Conservation (phyloP, 2,329 filamentous ascomycete species). For the Fusarium fracticaudum region DNA sequence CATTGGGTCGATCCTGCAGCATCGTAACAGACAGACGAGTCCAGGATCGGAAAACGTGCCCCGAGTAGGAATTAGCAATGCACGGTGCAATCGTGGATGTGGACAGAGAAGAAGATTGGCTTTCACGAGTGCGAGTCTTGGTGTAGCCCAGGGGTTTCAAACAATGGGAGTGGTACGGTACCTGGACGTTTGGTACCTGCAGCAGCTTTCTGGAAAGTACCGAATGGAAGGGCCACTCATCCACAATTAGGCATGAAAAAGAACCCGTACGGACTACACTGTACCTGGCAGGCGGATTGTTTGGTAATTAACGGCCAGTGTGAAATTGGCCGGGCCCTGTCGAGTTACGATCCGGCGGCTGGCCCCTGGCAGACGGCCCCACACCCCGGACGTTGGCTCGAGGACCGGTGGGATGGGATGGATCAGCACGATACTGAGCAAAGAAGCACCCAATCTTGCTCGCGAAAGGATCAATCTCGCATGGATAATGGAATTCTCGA, state of each 20-base stretch:
- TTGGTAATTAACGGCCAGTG: conserved; percentile 25
- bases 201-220: conserved; percentile 31
- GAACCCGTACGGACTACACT: background rate
- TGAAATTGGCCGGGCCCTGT: conserved; percentile 22
- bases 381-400: conserved; percentile 40
- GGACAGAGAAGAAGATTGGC: background rate
- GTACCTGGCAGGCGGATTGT: conserved; percentile 14
- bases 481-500: conserved; percentile 16
- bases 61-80: conserved; percentile 7
- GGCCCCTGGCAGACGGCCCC: conserved; percentile 39
- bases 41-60: conserved; percentile 24
- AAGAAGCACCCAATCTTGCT: conserved; percentile 18
- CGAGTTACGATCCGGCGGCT: conserved; percentile 26
- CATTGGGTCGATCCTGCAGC: conserved; percentile 35
- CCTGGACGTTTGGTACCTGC: conserved; percentile 35
- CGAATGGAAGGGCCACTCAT: conserved; percentile 29
- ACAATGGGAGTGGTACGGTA: conserved; percentile 12
- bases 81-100: conserved; percentile 10
- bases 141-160: conserved; percentile 30
- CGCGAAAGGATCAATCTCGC: conserved; percentile 12
- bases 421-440: conserved; percentile 14
- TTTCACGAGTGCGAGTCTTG: conserved; percentile 21
- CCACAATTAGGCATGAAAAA: conserved; percentile 32
- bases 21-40: conserved; percentile 20
- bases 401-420: conserved; percentile 18